phyloP scores from a whole-genome alignment of 1,139 yeast genomes.

The Hemisphaericaspora lyxosophila region DNA sequence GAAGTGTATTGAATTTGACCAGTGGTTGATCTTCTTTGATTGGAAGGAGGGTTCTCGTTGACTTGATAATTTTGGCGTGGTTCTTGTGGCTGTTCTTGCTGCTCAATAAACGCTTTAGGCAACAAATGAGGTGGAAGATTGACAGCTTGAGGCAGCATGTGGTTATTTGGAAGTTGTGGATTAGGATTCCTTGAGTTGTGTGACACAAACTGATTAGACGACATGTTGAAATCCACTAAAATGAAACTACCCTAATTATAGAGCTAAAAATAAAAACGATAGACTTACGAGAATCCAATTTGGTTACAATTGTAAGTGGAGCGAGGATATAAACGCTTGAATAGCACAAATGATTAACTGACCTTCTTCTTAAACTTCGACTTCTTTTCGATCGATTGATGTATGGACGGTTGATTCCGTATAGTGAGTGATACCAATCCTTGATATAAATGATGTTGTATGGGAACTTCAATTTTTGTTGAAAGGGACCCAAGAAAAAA shows the following conservation, averaged over 20 bases:
- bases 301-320: too few relatives aligned
- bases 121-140: conserved; percentile 36
- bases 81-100: conserved; percentile 10
- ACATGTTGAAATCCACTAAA: background rate
- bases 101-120: conserved; percentile 29
- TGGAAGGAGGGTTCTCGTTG: conserved; percentile 1
- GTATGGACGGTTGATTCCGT: background rate
- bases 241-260: background rate
- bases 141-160: conserved; percentile 7
- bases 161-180: conserved; percentile 1
- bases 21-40: conserved; percentile 1
- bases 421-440: background rate
- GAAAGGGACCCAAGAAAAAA: background rate
- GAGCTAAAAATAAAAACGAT: background rate
- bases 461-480: background rate
- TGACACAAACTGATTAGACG: conserved; percentile 3
- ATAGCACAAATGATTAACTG: background rate
- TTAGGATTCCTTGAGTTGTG: background rate
- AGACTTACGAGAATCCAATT: too few relatives aligned
- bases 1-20: background rate
- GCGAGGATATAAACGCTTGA: too few relatives aligned
- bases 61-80: conserved; percentile 8
- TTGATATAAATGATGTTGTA: too few relatives aligned
- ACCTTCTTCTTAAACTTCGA: background rate
- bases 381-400: background rate